Conservation (phyloP, 768 basidiomycete species). For the Lactifluus volemus region DNA sequence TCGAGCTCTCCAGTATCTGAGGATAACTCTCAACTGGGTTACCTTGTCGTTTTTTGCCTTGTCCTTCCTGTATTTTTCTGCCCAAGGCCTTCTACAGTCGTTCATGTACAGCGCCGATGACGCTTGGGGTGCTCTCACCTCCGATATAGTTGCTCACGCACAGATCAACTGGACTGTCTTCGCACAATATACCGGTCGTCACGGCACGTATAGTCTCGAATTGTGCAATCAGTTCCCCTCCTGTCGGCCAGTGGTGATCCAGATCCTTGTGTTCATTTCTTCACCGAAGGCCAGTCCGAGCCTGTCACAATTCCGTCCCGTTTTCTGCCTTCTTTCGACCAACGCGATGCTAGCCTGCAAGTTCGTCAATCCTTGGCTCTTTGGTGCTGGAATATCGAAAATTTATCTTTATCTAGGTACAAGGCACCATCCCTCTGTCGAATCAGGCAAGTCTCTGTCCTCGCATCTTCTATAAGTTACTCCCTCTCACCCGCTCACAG, state of each 20-base stretch:
- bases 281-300: conserved; percentile 22
- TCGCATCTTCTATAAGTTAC: not conserved
- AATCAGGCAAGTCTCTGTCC: not conserved
- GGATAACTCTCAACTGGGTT: conserved; percentile 26
- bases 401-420: not conserved
- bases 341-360: not conserved
- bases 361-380: not conserved
- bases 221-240: conserved; percentile 42
- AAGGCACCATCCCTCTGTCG: not conserved
- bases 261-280: conserved; percentile 17
- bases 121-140: conserved; percentile 31
- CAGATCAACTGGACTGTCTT: conserved; percentile 31
- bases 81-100: conserved; percentile 44
- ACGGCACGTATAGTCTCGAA: conserved; percentile 26
- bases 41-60: conserved; percentile 41
- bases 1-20: conserved; percentile 21
- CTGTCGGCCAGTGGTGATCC: conserved; percentile 5
- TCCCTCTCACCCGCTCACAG: not conserved
- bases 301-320: conserved; percentile 23
- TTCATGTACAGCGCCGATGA: conserved; percentile 39
- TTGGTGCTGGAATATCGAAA: not conserved
- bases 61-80: conserved; percentile 41
- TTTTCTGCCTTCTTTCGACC: not conserved
- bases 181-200: conserved; percentile 23
- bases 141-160: conserved; percentile 31